Conservation (phyloP, 2,329 filamentous ascomycete species). For the Phyllosticta citrichinensis region DNA sequence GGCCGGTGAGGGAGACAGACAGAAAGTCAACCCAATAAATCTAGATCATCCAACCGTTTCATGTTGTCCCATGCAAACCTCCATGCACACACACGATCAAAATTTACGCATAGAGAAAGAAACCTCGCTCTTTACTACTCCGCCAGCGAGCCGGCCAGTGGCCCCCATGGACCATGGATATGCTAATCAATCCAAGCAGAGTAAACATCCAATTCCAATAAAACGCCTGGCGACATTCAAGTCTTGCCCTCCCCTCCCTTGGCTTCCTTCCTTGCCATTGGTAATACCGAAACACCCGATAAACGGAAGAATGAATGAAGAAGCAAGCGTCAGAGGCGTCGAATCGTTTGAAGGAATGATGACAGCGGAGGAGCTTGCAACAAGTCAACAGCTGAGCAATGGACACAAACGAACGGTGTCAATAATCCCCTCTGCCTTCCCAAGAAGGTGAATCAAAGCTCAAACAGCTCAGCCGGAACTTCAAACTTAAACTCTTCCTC, state of each 20-base stretch:
- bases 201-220: not conserved
- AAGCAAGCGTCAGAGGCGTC: not conserved
- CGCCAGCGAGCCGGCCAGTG: too few species aligned
- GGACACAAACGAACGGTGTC: not conserved
- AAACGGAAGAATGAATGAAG: not conserved
- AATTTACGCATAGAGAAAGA: too few species aligned
- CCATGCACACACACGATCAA: too few species aligned
- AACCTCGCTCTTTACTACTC: too few species aligned
- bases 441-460: not conserved
- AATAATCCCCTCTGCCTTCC: not conserved
- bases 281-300: not conserved
- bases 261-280: not conserved
- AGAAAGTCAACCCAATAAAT: not conserved
- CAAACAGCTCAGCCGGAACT: not conserved
- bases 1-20: too few species aligned
- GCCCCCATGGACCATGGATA: too few species aligned
- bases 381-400: not conserved
- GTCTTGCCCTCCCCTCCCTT: not conserved
- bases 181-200: not conserved
- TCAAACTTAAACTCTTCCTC: conserved; percentile 15
- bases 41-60: too few species aligned
- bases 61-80: too few species aligned
- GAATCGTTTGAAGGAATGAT: not conserved
- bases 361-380: not conserved
- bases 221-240: not conserved